These are phyloP conservation scores for Diaporthe longicolla DNA, from an alignment of 2,329 filamentous ascomycete genomes.

Conservation along the genomic window DNA sequence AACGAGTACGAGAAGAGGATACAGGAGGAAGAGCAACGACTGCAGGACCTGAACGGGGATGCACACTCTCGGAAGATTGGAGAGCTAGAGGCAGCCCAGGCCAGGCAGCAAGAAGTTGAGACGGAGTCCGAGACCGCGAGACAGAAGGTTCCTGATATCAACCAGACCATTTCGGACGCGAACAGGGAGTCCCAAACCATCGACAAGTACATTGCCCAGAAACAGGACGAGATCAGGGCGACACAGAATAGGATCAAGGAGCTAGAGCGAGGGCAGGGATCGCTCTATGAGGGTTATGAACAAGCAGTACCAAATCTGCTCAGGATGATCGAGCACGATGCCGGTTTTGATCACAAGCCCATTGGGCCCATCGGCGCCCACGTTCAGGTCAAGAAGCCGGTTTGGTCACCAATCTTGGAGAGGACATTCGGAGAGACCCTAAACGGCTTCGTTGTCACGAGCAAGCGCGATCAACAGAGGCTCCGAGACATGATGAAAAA, in stretches of 20 bases:
- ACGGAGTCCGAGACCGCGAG: constrained; percentile 50
- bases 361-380: constrained; percentile 88
- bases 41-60: constrained; percentile 79
- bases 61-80: constrained; percentile 73
- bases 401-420: constrained; percentile 89
- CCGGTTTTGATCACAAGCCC: constrained; percentile 77
- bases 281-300: constrained; percentile 76
- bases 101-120: constrained; percentile 60
- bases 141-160: constrained; percentile 52
- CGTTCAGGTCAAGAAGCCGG: constrained; percentile 80
- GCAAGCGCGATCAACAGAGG: constrained; percentile 79
- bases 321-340: constrained; percentile 77
- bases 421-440: constrained; percentile 78
- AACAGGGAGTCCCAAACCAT: constrained; percentile 51
- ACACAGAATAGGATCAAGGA: constrained; percentile 65
- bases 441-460: constrained; percentile 85
- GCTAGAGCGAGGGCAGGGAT: constrained; percentile 70
- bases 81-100: constrained; percentile 71
- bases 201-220: constrained; percentile 55
- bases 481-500: constrained; percentile 76
- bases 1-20: constrained; percentile 63
- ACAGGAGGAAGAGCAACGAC: constrained; percentile 68
- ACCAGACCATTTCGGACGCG: constrained; percentile 51
- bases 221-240: constrained; percentile 67
- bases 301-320: constrained; percentile 74